These are phyloP conservation scores for Guyanaporus albipodus DNA, from an alignment of 768 basidiomycete genomes.

Conservation along the genomic window DNA sequence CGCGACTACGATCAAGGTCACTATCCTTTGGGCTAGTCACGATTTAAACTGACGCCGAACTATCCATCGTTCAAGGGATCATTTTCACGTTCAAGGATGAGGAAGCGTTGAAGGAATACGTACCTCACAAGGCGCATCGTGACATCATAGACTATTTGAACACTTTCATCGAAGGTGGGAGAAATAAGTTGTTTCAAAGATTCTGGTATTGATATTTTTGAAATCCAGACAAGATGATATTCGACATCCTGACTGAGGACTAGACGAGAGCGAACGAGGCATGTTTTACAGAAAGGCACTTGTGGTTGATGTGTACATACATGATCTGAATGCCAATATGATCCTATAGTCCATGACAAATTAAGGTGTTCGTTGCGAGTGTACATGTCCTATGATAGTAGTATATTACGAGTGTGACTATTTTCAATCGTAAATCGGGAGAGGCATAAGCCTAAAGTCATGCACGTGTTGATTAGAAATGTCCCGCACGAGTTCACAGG, in stretches of 20 bases:
- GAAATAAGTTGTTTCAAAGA: too few species aligned
- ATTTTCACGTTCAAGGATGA: slow-evolving; percentile 22
- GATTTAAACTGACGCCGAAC: not conserved
- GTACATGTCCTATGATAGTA: slow-evolving; percentile 1
- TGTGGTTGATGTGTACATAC: too few species aligned
- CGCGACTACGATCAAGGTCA: slow-evolving; percentile 27
- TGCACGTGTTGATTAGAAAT: slow-evolving; percentile 5
- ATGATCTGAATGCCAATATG: too few species aligned
- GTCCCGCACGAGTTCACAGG: not conserved
- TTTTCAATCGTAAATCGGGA: slow-evolving; percentile 65
- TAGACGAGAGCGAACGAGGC: slow-evolving; percentile 6
- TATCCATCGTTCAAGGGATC: slow-evolving; percentile 11
- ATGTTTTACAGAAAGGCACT: not conserved
- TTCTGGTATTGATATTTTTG: not conserved
- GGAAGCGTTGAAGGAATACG: slow-evolving; percentile 11
- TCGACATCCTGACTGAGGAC: slow-evolving; percentile 17
- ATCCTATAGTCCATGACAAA: too few species aligned
- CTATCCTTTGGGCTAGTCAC: too few species aligned
- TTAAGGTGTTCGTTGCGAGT: too few species aligned
- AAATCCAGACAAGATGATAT: slow-evolving; percentile 19
- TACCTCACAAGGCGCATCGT: slow-evolving; percentile 12
- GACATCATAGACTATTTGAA: slow-evolving; percentile 1
- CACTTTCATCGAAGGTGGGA: slow-evolving; percentile 21
- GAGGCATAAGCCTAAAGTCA: slow-evolving; percentile 51
- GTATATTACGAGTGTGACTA: not conserved